Evolutionary conservation across 139 green algal genomes (phyloP), one percentile per base, ranked within the genome.

Genomic region (Eudorina sp.): DNA sequence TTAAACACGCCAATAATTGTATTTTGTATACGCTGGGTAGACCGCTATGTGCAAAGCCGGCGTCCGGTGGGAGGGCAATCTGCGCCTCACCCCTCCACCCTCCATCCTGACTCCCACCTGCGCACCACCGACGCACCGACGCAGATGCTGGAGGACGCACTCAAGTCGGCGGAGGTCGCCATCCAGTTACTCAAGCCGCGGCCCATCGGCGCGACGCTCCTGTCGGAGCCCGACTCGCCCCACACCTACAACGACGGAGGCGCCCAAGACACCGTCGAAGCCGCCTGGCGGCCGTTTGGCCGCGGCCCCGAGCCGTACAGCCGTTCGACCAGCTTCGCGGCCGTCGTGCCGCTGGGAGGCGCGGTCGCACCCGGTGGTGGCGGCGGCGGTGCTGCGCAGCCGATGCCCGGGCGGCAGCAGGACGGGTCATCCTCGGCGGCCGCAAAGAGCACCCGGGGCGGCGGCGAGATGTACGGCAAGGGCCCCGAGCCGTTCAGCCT

Each of bases 401-500:
- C 5, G 55, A 66, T 34, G 7, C 55, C 23, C 29, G 23, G 23
- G 23, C 23, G 55, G 55, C 19, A 72, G 2, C n/a, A 34, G 2
- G 62, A 29, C 62, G 62, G 62, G 23, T 31, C 31, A 7, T 31
- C 34, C 31, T 31, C 66, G 31, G 66, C 66, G 66, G 66, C 31
- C 31, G 13, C 66, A n/a, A n/a, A n/a, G n/a, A n/a, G n/a, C n/a
- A n/a, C n/a, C n/a, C n/a, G n/a, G n/a, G 36, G 27, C 66, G 66
- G 34, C 31, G 31, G 2, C 62, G 66, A 75, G 66, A 16, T 13
- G 13, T 75, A 48, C 31, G 66, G 66, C 34, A 46, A 46, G 34
- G 66, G 66, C 66, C 66, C 66, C 19, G 66, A 75, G 66, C 66
- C 66, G 36, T 75, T 75, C 66, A 75, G 66, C 66, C 31, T 75